Percentiles rank a stretch among this genome's conserved stretches.
Evolutionary conservation across 116 monocot species (phyloP).

Genomic region (Phalaenopsis hybrid): DNA sequence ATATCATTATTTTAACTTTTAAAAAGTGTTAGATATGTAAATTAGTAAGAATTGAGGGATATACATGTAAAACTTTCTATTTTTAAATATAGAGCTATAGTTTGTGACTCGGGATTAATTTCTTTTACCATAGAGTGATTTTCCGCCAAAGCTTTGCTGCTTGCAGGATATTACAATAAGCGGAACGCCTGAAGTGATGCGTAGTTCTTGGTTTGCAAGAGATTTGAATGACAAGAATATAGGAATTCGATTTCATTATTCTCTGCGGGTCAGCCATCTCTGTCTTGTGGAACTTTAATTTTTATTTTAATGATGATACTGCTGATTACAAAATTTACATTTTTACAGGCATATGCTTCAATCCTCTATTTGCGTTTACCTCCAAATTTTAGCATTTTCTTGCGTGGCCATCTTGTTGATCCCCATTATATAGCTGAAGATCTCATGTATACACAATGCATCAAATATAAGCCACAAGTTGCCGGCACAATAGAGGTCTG

Average conservation of each 20-base stretch:
- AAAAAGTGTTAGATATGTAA: no score
- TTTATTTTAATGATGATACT: conserved; percentile 6
- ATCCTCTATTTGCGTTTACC: conserved; percentile 73
- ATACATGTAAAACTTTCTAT: no score
- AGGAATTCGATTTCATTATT: conserved; percentile 45
- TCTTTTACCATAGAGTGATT: background rate
- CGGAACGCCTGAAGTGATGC: conserved; percentile 28
- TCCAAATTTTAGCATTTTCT: conserved; percentile 49
- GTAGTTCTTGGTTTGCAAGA: conserved; percentile 12
- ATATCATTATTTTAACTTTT: no score
- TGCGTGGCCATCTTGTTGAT: conserved; percentile 60
- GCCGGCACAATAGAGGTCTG: conserved; percentile 46
- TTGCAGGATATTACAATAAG: conserved; percentile 69
- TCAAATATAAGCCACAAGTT: conserved; percentile 66
- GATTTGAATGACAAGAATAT: conserved; percentile 35
- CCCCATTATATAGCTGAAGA: conserved; percentile 53
- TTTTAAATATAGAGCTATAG: no score
- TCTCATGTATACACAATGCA: conserved; percentile 60
- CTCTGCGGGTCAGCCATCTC: conserved; percentile 69
- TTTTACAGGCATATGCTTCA: conserved; percentile 65
- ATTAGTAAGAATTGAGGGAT: no score
- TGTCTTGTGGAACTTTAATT: background rate
- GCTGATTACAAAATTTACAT: background rate
- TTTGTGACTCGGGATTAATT: background rate
- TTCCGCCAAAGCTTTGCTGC: background rate